These are phyloP conservation scores for Pyricularia grisea DNA, from an alignment of 2,329 filamentous ascomycete genomes.

Conservation along the genomic window DNA sequence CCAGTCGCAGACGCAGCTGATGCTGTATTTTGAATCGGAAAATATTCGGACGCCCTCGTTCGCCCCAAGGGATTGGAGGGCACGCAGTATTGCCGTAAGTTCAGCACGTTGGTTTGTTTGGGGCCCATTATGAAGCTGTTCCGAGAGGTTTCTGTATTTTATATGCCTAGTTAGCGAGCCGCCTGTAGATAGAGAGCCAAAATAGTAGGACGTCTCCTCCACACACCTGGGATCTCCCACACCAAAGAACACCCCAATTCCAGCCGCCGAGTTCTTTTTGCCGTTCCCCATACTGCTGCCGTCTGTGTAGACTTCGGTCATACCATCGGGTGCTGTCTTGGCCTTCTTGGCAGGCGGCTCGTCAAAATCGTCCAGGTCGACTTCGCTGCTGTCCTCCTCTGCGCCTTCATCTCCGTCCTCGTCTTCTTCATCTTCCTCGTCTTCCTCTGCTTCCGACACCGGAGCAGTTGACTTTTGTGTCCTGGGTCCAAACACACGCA, in stretches of 20 bases:
- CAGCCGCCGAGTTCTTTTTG: constrained; percentile 41
- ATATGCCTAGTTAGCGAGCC: constrained; percentile 9
- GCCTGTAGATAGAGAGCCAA: neutral
- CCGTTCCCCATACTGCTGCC: constrained; percentile 54
- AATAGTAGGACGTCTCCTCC: neutral
- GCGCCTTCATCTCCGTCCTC: constrained; percentile 15
- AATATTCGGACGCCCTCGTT: constrained; percentile 65
- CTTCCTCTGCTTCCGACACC: constrained; percentile 9
- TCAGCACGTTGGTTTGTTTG: constrained; percentile 98
- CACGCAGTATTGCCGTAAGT: constrained; percentile 76
- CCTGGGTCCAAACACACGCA: constrained; percentile 41
- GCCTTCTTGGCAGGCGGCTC: constrained; percentile 24
- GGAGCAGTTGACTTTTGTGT: constrained; percentile 29
- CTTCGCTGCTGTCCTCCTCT: constrained; percentile 15
- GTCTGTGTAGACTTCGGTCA: constrained; percentile 50
- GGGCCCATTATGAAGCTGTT: constrained; percentile 59
- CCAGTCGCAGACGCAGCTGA: constrained; percentile 84
- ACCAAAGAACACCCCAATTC: constrained; percentile 57
- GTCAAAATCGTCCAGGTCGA: constrained; percentile 15
- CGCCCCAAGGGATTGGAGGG: constrained; percentile 64
- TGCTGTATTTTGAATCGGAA: constrained; percentile 86
- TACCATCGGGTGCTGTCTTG: constrained; percentile 19
- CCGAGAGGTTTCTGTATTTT: constrained; percentile 52
- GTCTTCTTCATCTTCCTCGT: constrained; percentile 13
- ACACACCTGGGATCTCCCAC: constrained; percentile 40